phyloP scores from a whole-genome alignment of 495 filamentous ascomycete species.

The Aspergillus taichungensis region DNA sequence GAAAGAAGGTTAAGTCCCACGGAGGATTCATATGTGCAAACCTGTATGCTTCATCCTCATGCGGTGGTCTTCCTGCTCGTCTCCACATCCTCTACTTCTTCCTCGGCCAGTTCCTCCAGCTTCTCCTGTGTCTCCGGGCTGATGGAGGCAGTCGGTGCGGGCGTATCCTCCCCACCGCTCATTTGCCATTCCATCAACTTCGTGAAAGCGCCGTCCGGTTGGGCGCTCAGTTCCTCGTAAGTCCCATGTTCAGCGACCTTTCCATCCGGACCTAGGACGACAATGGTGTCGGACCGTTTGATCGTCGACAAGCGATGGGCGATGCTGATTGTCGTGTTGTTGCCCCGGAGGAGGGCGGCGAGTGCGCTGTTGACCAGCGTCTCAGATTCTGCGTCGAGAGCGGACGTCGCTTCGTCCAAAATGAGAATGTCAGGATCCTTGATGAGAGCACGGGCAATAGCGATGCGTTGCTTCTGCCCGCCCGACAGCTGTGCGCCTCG shows the following conservation, averaged over 20 bases:
- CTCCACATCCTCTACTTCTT: slow-evolving; percentile 3
- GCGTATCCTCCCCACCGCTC: slow-evolving; percentile 60
- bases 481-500: slow-evolving; percentile 90
- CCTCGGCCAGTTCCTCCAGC: slow-evolving; percentile 25
- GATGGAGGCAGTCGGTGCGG: slow-evolving; percentile 15
- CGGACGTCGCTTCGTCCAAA: slow-evolving; percentile 88
- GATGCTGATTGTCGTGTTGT: slow-evolving; percentile 93
- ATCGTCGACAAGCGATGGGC: slow-evolving; percentile 93
- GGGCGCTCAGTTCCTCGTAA: slow-evolving; percentile 64
- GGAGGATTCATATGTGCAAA: too few species aligned
- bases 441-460: slow-evolving; percentile 87
- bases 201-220: slow-evolving; percentile 72
- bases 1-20: too few species aligned
- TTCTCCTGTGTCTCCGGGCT: slow-evolving; percentile 22
- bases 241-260: slow-evolving; percentile 83
- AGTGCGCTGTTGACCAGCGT: slow-evolving; percentile 90
- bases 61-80: neutral
- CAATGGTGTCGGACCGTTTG: slow-evolving; percentile 86
- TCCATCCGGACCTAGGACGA: slow-evolving; percentile 77
- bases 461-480: slow-evolving; percentile 96
- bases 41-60: too few species aligned
- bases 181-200: slow-evolving; percentile 99
- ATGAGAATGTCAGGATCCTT: slow-evolving; percentile 96
- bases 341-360: slow-evolving; percentile 65
- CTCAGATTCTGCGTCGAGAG: slow-evolving; percentile 95